Conservation (phyloP, 108 stramenopile species). For the Stephanodiscus minutulus region DNA sequence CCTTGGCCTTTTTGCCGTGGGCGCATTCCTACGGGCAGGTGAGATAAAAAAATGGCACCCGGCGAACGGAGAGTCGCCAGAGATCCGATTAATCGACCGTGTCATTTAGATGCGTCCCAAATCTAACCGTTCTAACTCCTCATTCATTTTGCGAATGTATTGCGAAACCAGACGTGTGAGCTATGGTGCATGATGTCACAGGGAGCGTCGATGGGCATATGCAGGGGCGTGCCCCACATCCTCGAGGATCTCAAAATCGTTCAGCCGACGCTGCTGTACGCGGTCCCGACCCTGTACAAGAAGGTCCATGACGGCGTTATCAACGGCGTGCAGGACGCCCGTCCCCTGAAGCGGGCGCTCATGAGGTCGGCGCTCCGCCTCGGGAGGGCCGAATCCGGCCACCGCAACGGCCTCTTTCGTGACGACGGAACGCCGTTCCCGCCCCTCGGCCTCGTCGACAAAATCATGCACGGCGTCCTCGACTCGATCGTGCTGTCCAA, state of each 20-base stretch:
- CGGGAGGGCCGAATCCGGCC: constrained; percentile 62
- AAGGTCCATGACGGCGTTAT: constrained; percentile 92
- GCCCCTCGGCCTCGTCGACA: constrained; percentile 57
- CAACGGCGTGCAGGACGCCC: constrained; percentile 74
- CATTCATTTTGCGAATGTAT: constrained; percentile 2
- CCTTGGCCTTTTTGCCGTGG: constrained; percentile 94
- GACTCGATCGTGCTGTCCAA: constrained; percentile 84
- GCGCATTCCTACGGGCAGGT: constrained; percentile 93
- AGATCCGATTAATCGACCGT: too few relatives aligned
- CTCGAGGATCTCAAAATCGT: constrained; percentile 80
- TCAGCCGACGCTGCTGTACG: constrained; percentile 82
- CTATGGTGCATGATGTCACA: constrained; percentile 84
- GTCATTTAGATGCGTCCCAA: too few relatives aligned
- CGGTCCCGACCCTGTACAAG: constrained; percentile 95
- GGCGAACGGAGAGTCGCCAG: too few relatives aligned
- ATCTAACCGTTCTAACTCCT: neutral
- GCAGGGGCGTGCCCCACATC: constrained; percentile 76
- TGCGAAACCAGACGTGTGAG: constrained; percentile 89
- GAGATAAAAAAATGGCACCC: neutral
- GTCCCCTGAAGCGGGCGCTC: constrained; percentile 61
- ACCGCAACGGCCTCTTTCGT: constrained; percentile 29
- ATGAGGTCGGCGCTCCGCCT: constrained; percentile 74
- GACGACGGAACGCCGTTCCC: constrained; percentile 16
- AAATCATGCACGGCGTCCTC: constrained; percentile 52
- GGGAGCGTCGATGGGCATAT: constrained; percentile 88